These are phyloP conservation scores for Gymnopilus junonius DNA, from an alignment of 768 basidiomycete genomes.

Conservation along the genomic window DNA sequence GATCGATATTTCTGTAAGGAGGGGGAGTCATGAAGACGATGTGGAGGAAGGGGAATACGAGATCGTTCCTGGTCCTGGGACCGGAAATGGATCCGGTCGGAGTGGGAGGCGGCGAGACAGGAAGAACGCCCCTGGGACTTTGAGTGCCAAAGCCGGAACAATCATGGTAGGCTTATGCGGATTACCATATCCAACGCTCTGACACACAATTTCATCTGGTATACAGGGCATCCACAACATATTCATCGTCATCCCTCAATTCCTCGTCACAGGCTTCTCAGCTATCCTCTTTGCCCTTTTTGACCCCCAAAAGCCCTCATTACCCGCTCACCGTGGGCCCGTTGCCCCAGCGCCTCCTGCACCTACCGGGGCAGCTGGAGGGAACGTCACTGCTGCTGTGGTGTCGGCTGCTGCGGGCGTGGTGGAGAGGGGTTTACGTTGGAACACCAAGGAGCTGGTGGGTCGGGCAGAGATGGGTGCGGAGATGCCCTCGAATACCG, in stretches of 20 bases:
- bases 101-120: not conserved
- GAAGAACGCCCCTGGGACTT: slow-evolving; percentile 29
- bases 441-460: not conserved
- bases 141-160: slow-evolving; percentile 87
- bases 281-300: slow-evolving; percentile 86
- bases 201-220: not conserved
- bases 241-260: slow-evolving; percentile 93
- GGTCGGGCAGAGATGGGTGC: slow-evolving; percentile 7
- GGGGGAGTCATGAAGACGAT: slow-evolving; percentile 12
- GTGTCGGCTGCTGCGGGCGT: not conserved
- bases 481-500: slow-evolving; percentile 58
- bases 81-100: not conserved
- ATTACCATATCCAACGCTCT: not conserved
- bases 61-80: slow-evolving; percentile 21
- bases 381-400: slow-evolving; percentile 18
- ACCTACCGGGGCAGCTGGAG: slow-evolving; percentile 13
- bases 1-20: slow-evolving; percentile 37
- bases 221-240: slow-evolving; percentile 94
- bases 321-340: slow-evolving; percentile 38
- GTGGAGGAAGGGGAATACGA: slow-evolving; percentile 38
- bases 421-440: slow-evolving; percentile 4
- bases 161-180: slow-evolving; percentile 63
- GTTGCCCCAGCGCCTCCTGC: slow-evolving; percentile 26
- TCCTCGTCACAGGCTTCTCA: slow-evolving; percentile 86
- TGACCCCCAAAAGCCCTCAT: slow-evolving; percentile 61